phyloP scores from a whole-genome alignment of 768 basidiomycete genomes.

The Boletus fagicola region DNA sequence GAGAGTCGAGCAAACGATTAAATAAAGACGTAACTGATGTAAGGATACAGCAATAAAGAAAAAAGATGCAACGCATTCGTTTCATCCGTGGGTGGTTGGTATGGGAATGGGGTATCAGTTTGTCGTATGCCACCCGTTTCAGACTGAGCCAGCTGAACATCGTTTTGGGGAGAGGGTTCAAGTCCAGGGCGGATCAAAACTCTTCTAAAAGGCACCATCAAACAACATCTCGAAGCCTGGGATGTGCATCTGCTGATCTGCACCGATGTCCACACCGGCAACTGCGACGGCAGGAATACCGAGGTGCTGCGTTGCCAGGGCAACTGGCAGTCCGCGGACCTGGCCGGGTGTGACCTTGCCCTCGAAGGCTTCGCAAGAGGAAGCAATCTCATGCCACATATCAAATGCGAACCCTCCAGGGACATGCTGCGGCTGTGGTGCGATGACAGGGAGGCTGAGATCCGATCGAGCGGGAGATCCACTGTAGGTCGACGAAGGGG shows the following conservation, averaged over 20 bases:
- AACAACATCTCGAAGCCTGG: constrained; percentile 20
- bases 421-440: constrained; percentile 28
- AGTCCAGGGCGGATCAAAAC: constrained; percentile 2
- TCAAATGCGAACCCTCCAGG: constrained; percentile 11
- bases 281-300: constrained; percentile 1
- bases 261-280: constrained; percentile 6
- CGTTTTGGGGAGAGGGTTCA: background rate
- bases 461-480: constrained; percentile 40
- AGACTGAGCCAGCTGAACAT: background rate
- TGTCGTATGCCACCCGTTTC: background rate
- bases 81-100: background rate
- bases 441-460: constrained; percentile 26
- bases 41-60: constrained; percentile 6
- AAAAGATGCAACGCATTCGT: background rate
- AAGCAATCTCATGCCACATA: constrained; percentile 17
- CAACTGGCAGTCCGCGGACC: background rate
- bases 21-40: background rate
- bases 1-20: background rate
- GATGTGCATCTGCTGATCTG: constrained; percentile 3
- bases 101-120: background rate
- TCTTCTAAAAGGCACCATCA: constrained; percentile 12
- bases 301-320: constrained; percentile 5
- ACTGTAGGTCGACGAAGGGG: constrained; percentile 43
- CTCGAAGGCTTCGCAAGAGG: background rate
- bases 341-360: background rate